Evolutionary conservation across 2,329 filamentous ascomycete species (phyloP), one percentile per base, ranked within the genome.

Genomic region (Talaromyces amestolkiae): DNA sequence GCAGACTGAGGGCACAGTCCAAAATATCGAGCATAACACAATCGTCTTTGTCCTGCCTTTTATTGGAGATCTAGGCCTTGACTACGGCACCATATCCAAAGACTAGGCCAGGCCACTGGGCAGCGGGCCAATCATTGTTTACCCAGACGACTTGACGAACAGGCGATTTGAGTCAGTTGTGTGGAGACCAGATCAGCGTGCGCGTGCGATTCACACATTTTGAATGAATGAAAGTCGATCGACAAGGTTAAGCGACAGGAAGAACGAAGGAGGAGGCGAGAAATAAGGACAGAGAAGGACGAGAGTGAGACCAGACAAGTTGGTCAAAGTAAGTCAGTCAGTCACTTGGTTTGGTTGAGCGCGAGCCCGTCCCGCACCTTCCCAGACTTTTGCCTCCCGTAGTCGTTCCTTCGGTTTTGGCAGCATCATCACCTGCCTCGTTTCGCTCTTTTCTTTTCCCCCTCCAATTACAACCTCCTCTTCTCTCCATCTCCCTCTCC

Each of bases 51-150:
- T 53, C 22, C 17, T 56, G 51, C 27, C 13, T 45, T 4, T 24
- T 31, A 31, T 33, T 43, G 56, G 41, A 41, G 51, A 63, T 63
- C 61, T 56, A 63, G 61, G 33, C 61, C 61, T 47, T 17, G 61
- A 49, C 39, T 22, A 27, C 47, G n/a, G 35, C 39, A 45, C 59
- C 17, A 22, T n/a, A 41, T 22, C 27, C 24, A 43, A 58, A 47
- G 19, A 45, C 31, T 27, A 47, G 51, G 39, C 41, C 49, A 39
- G 59, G 43, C 45, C 31, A 53, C 43, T 3, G n/a, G 31, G 22
- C 37, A 15, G 39, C 31, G 27, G 8, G 41, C 61, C 61, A 63
- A 63, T 63, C 61, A 63, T 22, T 63, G 51, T 31, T 22, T n/a
- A 13, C 39, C n/a, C 13, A 24, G n/a, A 33, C 39, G 22, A 63